Evolutionary conservation across 129 eudicot species (phyloP), one percentile per base, ranked within the genome.

Genomic region (Tanacetum coccineum): DNA sequence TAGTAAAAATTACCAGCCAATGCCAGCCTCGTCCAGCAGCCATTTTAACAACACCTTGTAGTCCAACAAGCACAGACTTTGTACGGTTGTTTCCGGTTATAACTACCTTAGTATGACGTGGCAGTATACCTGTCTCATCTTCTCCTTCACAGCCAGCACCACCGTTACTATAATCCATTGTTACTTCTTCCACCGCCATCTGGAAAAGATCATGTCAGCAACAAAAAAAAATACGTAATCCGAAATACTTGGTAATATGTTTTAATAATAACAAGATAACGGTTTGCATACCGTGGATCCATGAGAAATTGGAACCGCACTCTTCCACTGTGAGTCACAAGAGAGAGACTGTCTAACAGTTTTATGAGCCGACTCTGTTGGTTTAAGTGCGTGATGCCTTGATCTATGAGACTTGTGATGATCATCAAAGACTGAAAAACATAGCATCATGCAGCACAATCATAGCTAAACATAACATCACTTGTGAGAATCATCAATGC

Each of bases 1-100:
- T 36, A 36, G 9, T 36, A 36, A 36, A 36, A 48, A 59, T 67
- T 78, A 87, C 95, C 95, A 87, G 90, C 90, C 95, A 87, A 62
- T 87, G 95, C 95, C 95, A 87, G 0, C 95, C 95, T 26, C 95
- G 95, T 5, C 95, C 95, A 68, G 84, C 87, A 78, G 87, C 81
- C 68, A 76, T 87, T 74, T 83, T 83, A 14, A 87, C 95, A 13
- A 87, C 95, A 19, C 95, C 95, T 28, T 81, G 85, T 50, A 87
- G 79, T 2, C 95, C 95, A 59, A 65, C 65, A 32, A 63, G 64
- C 56, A 73, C 66, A 3, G 65, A 73, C 7, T 65, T 62, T 19
- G 75, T 87, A 26, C 95, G 79, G 67, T 87, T 87, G 30, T 87
- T 87, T 7, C 95, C 95, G 13, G 95, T 87, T 59, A 87, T 85